phyloP scores from a whole-genome alignment of 805 yeast genomes.

The Candida manassasensis region DNA sequence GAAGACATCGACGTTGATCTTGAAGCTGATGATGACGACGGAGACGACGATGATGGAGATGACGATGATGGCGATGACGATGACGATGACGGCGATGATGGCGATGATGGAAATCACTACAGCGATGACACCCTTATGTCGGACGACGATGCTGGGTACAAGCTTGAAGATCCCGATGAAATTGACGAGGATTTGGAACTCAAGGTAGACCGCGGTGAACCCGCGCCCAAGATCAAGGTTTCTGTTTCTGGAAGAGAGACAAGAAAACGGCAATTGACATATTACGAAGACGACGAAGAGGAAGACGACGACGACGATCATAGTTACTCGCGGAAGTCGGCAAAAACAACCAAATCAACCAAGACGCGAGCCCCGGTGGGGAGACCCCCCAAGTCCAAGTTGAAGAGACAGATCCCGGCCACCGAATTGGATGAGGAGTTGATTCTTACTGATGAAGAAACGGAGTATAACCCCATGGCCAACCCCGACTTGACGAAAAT shows the following conservation, averaged over 20 bases:
- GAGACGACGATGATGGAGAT: constrained; percentile 11
- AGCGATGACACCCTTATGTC: constrained; percentile 16
- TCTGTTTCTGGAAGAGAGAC: constrained; percentile 19
- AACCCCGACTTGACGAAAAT: constrained; percentile 42
- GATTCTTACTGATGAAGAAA: constrained; percentile 38
- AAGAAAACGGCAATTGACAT: constrained; percentile 34
- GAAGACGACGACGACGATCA: constrained; percentile 25
- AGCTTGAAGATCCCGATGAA: constrained; percentile 33
- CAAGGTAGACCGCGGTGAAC: constrained; percentile 22
- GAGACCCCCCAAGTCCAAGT: background rate
- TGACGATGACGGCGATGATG: constrained; percentile 17
- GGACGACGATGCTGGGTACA: constrained; percentile 28
- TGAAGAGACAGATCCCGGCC: constrained; percentile 14
- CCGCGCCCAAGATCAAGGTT: constrained; percentile 6
- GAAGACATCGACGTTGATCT: constrained; percentile 7
- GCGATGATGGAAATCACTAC: constrained; percentile 16
- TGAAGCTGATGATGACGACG: constrained; percentile 8
- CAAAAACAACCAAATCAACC: background rate
- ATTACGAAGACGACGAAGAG: constrained; percentile 33
- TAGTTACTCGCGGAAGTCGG: constrained; percentile 9
- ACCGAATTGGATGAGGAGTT: constrained; percentile 33
- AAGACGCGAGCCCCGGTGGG: constrained; percentile 4
- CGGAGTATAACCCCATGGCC: constrained; percentile 38
- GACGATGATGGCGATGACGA: constrained; percentile 12
- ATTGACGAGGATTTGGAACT: constrained; percentile 34